These are phyloP conservation scores for Paxillus ammoniavirescens DNA, from an alignment of 768 basidiomycete genomes.

Conservation along the genomic window DNA sequence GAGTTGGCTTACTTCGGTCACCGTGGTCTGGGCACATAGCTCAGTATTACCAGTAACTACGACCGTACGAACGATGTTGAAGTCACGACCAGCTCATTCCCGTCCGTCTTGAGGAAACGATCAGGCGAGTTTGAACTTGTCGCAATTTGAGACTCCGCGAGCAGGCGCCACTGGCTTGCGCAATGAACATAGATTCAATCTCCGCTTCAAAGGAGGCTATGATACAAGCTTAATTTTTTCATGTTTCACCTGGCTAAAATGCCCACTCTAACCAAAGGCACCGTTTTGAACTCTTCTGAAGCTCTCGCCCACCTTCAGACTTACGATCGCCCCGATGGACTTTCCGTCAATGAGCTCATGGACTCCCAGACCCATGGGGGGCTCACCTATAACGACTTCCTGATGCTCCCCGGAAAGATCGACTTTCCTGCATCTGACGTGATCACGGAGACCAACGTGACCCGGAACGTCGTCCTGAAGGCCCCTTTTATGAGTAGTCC, in stretches of 20 bases:
- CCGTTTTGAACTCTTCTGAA: conserved; percentile 61
- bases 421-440: conserved; percentile 86
- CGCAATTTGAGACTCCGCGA: no score
- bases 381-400: conserved; percentile 97
- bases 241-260: conserved; percentile 29
- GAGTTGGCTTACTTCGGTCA: conserved; percentile 1
- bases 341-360: conserved; percentile 84
- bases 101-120: no score
- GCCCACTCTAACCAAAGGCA: conserved; percentile 29
- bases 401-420: conserved; percentile 92
- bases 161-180: no score
- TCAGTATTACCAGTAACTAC: background rate
- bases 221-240: background rate
- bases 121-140: no score
- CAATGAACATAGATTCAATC: conserved; percentile 4
- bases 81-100: no score
- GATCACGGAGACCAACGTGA: conserved; percentile 80
- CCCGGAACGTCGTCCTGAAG: conserved; percentile 87
- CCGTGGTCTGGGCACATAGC: background rate
- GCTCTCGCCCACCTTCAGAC: conserved; percentile 75
- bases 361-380: conserved; percentile 84
- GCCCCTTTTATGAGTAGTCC: conserved; percentile 97
- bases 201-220: conserved; percentile 15
- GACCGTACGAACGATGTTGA: no score
- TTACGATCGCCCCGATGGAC: conserved; percentile 77